Conservation (phyloP, 2,329 filamentous ascomycete genomes). For the Cylindrodendrum hubeiense region DNA sequence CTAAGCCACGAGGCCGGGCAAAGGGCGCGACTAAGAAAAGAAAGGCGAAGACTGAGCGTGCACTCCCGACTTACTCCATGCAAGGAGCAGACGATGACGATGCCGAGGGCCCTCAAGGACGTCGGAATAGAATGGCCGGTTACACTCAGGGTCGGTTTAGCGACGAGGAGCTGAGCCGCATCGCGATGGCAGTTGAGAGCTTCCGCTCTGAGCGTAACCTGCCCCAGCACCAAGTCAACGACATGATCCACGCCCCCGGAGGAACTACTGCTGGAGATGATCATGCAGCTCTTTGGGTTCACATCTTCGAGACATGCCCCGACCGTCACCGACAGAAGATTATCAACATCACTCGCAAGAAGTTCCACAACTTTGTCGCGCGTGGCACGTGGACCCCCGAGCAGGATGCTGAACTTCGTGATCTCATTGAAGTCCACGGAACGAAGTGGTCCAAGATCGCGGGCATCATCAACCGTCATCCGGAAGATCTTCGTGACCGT, state of each 20-base stretch:
- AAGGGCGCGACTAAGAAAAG: constrained; percentile 47
- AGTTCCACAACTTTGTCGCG: constrained; percentile 74
- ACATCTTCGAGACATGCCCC: constrained; percentile 61
- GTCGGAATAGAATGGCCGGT: constrained; percentile 42
- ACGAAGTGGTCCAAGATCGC: constrained; percentile 74
- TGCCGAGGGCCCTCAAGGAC: constrained; percentile 29
- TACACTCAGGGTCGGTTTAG: constrained; percentile 58
- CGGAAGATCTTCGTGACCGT: constrained; percentile 76
- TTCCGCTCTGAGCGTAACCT: constrained; percentile 59
- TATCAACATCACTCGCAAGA: constrained; percentile 68
- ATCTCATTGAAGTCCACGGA: constrained; percentile 51
- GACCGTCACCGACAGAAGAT: constrained; percentile 65
- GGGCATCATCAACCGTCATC: constrained; percentile 71
- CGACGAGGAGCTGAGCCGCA: constrained; percentile 56
- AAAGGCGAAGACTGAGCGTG: constrained; percentile 34
- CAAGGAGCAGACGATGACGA: constrained; percentile 38
- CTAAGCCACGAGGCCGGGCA: constrained; percentile 46
- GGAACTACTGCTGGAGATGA: constrained; percentile 51
- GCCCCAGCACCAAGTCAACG: constrained; percentile 61
- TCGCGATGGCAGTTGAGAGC: constrained; percentile 56
- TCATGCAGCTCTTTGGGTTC: constrained; percentile 62
- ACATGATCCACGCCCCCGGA: constrained; percentile 54
- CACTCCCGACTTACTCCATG: constrained; percentile 35
- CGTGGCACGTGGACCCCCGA: constrained; percentile 59
- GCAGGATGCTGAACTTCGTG: constrained; percentile 52